These are phyloP conservation scores for Hysterium pulicare DNA, from an alignment of 2,329 filamentous ascomycete species.

Conservation along the genomic window DNA sequence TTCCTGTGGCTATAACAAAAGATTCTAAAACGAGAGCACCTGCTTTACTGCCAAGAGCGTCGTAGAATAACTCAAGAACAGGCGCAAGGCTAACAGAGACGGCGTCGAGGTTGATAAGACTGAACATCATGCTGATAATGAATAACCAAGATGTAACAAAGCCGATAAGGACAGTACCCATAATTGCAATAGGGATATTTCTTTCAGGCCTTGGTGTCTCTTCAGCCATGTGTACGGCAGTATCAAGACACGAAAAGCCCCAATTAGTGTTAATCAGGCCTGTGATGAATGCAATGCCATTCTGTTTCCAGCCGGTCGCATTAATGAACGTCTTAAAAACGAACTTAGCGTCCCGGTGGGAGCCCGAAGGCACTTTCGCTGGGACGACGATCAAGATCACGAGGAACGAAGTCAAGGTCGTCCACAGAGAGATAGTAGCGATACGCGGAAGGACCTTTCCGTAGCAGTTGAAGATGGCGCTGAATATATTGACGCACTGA, in stretches of 20 bases:
- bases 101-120: constrained; percentile 32
- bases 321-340: constrained; percentile 54
- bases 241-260: constrained; percentile 38
- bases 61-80: constrained; percentile 35
- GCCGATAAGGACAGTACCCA: constrained; percentile 41
- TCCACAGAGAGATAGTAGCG: constrained; percentile 38
- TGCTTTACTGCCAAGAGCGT: constrained; percentile 33
- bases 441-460: constrained; percentile 23
- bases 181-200: constrained; percentile 23
- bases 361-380: constrained; percentile 43
- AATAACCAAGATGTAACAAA: constrained; percentile 38
- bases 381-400: constrained; percentile 49
- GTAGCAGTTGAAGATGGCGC: constrained; percentile 42
- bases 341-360: constrained; percentile 45
- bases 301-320: constrained; percentile 52
- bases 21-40: constrained; percentile 39
- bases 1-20: constrained; percentile 31
- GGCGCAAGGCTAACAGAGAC: not conserved
- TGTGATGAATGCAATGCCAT: constrained; percentile 13
- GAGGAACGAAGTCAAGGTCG: constrained; percentile 45
- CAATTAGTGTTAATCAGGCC: constrained; percentile 34
- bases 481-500: constrained; percentile 41
- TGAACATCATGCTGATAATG: constrained; percentile 40
- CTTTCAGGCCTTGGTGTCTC: not conserved
- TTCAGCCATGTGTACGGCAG: constrained; percentile 33